Evolutionary conservation across 257 asterid genomes (phyloP).

Genomic region (Lantana camara): DNA sequence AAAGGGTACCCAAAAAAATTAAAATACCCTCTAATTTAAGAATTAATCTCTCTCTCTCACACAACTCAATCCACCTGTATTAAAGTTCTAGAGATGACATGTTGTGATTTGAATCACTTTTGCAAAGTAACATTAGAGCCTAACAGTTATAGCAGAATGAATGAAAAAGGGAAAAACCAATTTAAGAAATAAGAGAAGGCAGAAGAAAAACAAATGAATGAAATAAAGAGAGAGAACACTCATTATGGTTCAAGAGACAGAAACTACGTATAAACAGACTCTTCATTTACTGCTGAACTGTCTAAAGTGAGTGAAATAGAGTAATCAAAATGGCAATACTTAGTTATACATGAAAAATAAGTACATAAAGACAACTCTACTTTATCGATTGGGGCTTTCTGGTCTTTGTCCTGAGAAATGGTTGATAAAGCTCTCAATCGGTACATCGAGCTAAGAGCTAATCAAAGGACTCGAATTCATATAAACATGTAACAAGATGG

Average conservation of each 20-base stretch:
- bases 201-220: background rate
- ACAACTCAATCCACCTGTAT: background rate
- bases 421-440: conserved; percentile 21
- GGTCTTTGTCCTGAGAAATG: conserved; percentile 20
- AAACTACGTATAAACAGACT: background rate
- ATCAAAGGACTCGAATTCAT: conserved; percentile 28
- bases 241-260: background rate
- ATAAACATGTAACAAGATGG: conserved; percentile 33
- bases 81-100: background rate
- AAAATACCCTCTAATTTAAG: background rate
- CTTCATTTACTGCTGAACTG: background rate
- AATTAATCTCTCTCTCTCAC: background rate
- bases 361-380: conserved; percentile 31
- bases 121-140: too few species aligned
- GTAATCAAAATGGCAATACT: conserved; percentile 22
- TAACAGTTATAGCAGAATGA: too few species aligned
- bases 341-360: conserved; percentile 31
- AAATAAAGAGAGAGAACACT: background rate
- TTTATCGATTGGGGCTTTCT: conserved; percentile 16
- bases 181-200: too few species aligned
- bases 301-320: conserved; percentile 1
- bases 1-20: background rate
- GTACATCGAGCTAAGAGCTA: conserved; percentile 10
- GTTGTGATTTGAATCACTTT: too few species aligned
- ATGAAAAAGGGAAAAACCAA: background rate